Evolutionary conservation across 768 basidiomycete genomes (phyloP).

Genomic region (Gloeostereum incarnatum): DNA sequence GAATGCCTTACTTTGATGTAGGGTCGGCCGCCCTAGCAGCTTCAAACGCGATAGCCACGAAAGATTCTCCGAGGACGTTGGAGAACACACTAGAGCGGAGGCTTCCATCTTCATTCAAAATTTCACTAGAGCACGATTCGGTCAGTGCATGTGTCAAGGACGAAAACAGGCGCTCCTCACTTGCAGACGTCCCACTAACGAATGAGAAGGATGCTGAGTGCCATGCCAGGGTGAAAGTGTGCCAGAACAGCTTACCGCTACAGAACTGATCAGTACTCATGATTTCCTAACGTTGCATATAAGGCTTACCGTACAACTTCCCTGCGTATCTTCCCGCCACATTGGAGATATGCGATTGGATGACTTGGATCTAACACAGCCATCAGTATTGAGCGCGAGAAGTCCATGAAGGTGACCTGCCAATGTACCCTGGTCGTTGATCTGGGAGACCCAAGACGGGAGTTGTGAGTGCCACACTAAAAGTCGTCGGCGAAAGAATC

Average conservation of each 20-base stretch:
- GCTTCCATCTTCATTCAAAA: constrained; percentile 42
- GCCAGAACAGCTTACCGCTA: constrained; percentile 9
- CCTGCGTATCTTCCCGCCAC: constrained; percentile 37
- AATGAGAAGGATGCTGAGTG: background rate
- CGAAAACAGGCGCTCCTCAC: constrained; percentile 14
- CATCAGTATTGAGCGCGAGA: too few relatives aligned
- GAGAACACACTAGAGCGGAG: constrained; percentile 37
- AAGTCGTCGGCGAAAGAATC: background rate
- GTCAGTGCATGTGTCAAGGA: background rate
- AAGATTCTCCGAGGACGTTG: constrained; percentile 38
- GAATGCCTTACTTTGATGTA: constrained; percentile 27
- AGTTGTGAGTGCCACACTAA: constrained; percentile 26
- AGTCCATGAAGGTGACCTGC: constrained; percentile 13
- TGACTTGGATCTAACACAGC: constrained; percentile 26
- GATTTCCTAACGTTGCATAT: background rate
- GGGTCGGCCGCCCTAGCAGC: constrained; percentile 40
- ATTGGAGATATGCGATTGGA: constrained; percentile 36
- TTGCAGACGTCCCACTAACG: constrained; percentile 34
- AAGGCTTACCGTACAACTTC: constrained; percentile 26
- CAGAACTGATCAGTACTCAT: background rate
- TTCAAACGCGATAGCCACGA: constrained; percentile 41
- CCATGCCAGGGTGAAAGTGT: background rate
- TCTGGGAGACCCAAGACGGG: constrained; percentile 29
- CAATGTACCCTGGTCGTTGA: constrained; percentile 26
- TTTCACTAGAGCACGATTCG: constrained; percentile 22